Conservation (phyloP, 371 early-diverging fungal species). For the Capillidium heterosporum region DNA sequence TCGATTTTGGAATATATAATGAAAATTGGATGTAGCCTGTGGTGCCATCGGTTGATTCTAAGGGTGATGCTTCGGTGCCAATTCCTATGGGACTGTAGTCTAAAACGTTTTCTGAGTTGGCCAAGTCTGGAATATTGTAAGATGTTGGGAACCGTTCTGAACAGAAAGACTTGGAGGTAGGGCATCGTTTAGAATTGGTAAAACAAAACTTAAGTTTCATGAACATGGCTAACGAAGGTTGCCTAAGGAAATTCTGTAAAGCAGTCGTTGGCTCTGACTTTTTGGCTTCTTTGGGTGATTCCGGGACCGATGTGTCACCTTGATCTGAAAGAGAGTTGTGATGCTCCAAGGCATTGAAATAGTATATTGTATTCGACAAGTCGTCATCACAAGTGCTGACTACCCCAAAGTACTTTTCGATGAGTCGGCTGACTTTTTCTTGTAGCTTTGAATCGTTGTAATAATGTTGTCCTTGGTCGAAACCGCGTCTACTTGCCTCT, state of each 20-base stretch:
- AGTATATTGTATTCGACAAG: background rate
- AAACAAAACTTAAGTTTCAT: slow-evolving; percentile 2
- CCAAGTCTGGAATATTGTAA: background rate
- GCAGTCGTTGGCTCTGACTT: background rate
- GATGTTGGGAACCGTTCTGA: background rate
- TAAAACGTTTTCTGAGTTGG: slow-evolving; percentile 12
- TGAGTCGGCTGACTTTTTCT: background rate
- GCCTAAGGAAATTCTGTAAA: background rate
- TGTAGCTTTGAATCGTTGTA: background rate
- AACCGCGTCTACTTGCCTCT: background rate
- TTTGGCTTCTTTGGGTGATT: background rate
- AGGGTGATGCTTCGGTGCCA: slow-evolving; percentile 39
- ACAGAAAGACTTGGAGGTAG: background rate
- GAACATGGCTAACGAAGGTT: background rate
- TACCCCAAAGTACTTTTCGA: background rate
- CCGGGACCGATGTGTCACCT: background rate
- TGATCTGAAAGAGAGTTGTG: background rate
- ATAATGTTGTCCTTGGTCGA: background rate
- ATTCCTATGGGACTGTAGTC: slow-evolving; percentile 41
- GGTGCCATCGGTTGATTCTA: slow-evolving; percentile 50
- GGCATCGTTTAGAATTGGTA: background rate
- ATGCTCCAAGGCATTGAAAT: background rate
- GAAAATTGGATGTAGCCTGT: slow-evolving; percentile 36
- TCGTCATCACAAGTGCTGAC: background rate
- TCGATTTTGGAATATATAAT: slow-evolving; percentile 38